phyloP scores from a whole-genome alignment of 2,329 filamentous ascomycete species.

The Colletotrichum filicis region DNA sequence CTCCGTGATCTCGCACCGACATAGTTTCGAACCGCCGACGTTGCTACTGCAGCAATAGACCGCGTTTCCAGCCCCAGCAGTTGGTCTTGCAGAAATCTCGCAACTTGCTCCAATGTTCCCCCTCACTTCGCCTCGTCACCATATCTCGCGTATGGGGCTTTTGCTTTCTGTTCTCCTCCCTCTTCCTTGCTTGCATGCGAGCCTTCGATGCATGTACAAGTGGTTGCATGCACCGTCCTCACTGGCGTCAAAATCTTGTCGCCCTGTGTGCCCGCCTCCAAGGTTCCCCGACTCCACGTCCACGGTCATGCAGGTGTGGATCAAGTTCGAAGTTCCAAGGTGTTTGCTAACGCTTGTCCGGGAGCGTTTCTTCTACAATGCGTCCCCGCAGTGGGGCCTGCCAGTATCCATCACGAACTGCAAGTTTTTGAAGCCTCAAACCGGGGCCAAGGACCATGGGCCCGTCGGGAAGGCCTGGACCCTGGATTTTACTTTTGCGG shows the following conservation, averaged over 20 bases:
- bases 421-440: conserved; percentile 30
- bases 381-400: conserved; percentile 27
- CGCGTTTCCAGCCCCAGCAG: conserved; percentile 1
- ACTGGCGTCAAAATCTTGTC: conserved; percentile 2
- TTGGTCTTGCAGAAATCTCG: conserved; percentile 12
- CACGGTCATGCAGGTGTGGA: conserved; percentile 19
- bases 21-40: conserved; percentile 13
- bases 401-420: conserved; percentile 25
- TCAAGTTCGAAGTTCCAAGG: conserved; percentile 15
- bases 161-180: not conserved
- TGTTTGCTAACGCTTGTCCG: conserved; percentile 22
- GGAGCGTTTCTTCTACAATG: conserved; percentile 13
- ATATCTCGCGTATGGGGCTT: not conserved
- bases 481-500: conserved; percentile 3
- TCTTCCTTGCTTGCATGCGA: conserved; percentile 20
- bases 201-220: conserved; percentile 24
- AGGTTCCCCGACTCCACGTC: conserved; percentile 1
- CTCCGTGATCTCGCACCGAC: conserved; percentile 9
- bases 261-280: not conserved
- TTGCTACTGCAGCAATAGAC: conserved; percentile 15
- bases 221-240: conserved; percentile 29
- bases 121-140: not conserved
- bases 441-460: conserved; percentile 15
- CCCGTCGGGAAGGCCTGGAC: conserved; percentile 26
- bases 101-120: not conserved